These are phyloP conservation scores for Sclerotinia sclerotiorum DNA, from an alignment of 2,329 filamentous ascomycete species.

Conservation along the genomic window DNA sequence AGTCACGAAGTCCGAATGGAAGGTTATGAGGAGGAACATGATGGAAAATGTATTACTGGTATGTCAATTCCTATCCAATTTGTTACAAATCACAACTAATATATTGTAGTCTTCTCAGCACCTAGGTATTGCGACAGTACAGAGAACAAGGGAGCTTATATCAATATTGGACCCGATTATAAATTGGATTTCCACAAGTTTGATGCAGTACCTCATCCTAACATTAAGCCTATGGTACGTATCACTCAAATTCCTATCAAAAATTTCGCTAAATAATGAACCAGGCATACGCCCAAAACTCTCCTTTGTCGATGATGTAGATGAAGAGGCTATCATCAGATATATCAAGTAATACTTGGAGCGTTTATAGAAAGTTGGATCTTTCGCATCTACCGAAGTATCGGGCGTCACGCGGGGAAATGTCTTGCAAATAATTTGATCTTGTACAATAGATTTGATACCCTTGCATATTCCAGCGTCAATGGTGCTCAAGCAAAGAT, in stretches of 20 bases:
- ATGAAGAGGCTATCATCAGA: not conserved
- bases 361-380: slow-evolving; percentile 16
- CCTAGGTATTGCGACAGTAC: slow-evolving; percentile 97
- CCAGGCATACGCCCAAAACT: slow-evolving; percentile 81
- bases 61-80: slow-evolving; percentile 38
- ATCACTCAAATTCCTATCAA: not conserved
- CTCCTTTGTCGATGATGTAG: slow-evolving; percentile 61
- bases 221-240: slow-evolving; percentile 86
- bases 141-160: slow-evolving; percentile 97
- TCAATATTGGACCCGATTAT: slow-evolving; percentile 90
- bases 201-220: slow-evolving; percentile 92
- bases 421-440: not conserved
- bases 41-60: slow-evolving; percentile 92
- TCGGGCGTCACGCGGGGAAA: not conserved
- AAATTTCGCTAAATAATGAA: slow-evolving; percentile 26
- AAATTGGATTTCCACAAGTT: slow-evolving; percentile 93
- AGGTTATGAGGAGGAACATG: slow-evolving; percentile 97
- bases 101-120: slow-evolving; percentile 78
- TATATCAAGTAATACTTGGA: slow-evolving; percentile 5
- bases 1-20: slow-evolving; percentile 99
- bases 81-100: not conserved
- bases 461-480: slow-evolving; percentile 2
- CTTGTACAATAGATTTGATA: slow-evolving; percentile 18
- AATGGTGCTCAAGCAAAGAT: slow-evolving; percentile 3
- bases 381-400: slow-evolving; percentile 15